These are phyloP conservation scores for Mariannaea elegans DNA, from an alignment of 2,329 filamentous ascomycete genomes.

Conservation along the genomic window DNA sequence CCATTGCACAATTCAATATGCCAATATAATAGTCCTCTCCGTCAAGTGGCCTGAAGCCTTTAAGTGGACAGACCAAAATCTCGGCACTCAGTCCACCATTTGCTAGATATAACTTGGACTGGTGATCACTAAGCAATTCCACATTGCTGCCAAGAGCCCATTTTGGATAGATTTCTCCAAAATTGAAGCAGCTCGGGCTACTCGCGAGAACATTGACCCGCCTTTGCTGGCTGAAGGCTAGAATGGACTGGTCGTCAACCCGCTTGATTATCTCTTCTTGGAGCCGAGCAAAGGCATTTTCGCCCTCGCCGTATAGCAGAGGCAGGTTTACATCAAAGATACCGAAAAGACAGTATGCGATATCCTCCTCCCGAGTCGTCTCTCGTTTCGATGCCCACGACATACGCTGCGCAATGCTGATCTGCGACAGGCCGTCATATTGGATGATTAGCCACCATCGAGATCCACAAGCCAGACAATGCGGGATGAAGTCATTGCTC, in stretches of 20 bases:
- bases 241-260: slow-evolving; percentile 23
- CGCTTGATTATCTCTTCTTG: slow-evolving; percentile 33
- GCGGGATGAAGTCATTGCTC: slow-evolving; percentile 6
- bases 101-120: slow-evolving; percentile 12
- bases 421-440: slow-evolving; percentile 12
- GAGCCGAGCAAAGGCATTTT: slow-evolving; percentile 26
- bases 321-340: slow-evolving; percentile 33
- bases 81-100: slow-evolving; percentile 3
- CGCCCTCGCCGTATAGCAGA: slow-evolving; percentile 33
- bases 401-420: slow-evolving; percentile 17
- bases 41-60: slow-evolving; percentile 6
- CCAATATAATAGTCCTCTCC: slow-evolving; percentile 10
- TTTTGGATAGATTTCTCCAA: slow-evolving; percentile 6
- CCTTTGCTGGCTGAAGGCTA: slow-evolving; percentile 15
- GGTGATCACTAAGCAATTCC: slow-evolving; percentile 6
- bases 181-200: slow-evolving; percentile 10
- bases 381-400: slow-evolving; percentile 13
- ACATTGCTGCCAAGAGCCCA: background rate
- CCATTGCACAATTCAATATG: slow-evolving; percentile 16
- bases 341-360: slow-evolving; percentile 32
- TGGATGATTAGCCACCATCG: slow-evolving; percentile 11
- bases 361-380: slow-evolving; percentile 30
- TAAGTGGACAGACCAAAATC: slow-evolving; percentile 5
- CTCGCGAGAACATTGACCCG: slow-evolving; percentile 7
- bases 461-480: slow-evolving; percentile 8